phyloP scores from a whole-genome alignment of 805 yeast genomes.

The Candida nitratophila region DNA sequence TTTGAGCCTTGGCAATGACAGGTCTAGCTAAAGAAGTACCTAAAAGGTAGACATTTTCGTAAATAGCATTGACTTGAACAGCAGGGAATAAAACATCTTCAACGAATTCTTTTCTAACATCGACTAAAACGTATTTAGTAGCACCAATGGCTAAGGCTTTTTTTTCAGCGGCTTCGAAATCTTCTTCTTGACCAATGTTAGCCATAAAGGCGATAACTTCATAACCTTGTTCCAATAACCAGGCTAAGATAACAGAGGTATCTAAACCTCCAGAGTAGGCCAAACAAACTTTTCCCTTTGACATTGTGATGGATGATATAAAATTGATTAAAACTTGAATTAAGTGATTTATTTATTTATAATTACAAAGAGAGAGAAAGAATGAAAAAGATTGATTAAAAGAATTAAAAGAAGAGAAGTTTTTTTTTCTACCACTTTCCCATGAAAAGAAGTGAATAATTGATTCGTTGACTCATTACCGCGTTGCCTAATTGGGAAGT shows the following conservation, averaged over 20 bases:
- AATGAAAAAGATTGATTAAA: neutral
- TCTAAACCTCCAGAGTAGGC: conserved; percentile 99
- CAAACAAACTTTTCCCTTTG: conserved; percentile 97
- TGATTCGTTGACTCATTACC: neutral
- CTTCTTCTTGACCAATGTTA: conserved; percentile 98
- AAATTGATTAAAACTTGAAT: too few species aligned
- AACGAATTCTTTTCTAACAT: conserved; percentile 92
- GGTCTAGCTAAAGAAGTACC: conserved; percentile 99
- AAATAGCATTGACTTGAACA: conserved; percentile 94
- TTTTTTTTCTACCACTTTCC: too few species aligned
- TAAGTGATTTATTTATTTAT: too few species aligned
- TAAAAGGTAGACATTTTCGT: conserved; percentile 92
- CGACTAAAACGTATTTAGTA: conserved; percentile 87
- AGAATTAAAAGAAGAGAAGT: neutral
- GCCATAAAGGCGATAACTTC: conserved; percentile 98
- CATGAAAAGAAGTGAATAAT: too few species aligned
- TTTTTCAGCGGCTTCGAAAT: conserved; percentile 92
- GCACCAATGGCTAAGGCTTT: conserved; percentile 98
- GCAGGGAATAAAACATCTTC: conserved; percentile 94
- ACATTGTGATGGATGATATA: conserved; percentile 40
- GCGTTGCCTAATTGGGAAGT: conserved; percentile 1
- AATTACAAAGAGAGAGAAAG: too few species aligned
- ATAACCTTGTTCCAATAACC: conserved; percentile 96
- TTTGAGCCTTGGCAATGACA: conserved; percentile 97
- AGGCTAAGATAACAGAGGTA: conserved; percentile 94